Conservation (phyloP, 2,329 filamentous ascomycete genomes). For the Pseudogymnoascus sp. region DNA sequence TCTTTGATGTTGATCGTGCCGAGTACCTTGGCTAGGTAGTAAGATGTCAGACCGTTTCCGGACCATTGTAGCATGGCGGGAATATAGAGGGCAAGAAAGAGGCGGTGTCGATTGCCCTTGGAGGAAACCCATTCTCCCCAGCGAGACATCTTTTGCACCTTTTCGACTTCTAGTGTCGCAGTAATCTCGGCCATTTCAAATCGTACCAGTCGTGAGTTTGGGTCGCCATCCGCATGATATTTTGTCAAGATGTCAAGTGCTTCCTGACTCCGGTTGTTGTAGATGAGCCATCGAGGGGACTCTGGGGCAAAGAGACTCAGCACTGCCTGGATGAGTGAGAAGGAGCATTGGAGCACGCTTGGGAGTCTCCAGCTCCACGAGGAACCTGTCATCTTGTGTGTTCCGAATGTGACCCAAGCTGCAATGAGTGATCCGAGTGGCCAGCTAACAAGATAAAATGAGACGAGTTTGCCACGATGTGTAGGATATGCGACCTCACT, state of each 20-base stretch:
- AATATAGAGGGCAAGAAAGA: conserved; percentile 12
- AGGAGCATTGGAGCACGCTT: conserved; percentile 31
- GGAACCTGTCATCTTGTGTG: conserved; percentile 12
- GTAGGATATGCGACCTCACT: conserved; percentile 14
- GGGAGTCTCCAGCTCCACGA: conserved; percentile 36
- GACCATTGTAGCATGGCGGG: conserved; percentile 11
- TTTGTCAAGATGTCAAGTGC: conserved; percentile 34
- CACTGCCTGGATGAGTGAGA: conserved; percentile 10
- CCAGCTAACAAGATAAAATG: conserved; percentile 13
- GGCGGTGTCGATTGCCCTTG: conserved; percentile 12
- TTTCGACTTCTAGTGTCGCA: conserved; percentile 29
- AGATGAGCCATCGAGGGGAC: conserved; percentile 31
- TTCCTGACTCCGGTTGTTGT: conserved; percentile 27
- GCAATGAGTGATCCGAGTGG: conserved; percentile 18
- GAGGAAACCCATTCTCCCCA: conserved; percentile 8
- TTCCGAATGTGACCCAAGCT: conserved; percentile 18
- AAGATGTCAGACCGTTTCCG: conserved; percentile 22
- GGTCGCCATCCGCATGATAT: conserved; percentile 39
- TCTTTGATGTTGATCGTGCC: conserved; percentile 19
- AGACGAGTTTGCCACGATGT: conserved; percentile 10
- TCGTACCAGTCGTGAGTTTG: conserved; percentile 32
- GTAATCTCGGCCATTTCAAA: conserved; percentile 27
- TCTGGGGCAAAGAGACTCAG: conserved; percentile 26
- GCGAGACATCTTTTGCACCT: conserved; percentile 31
- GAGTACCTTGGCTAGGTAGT: conserved; percentile 29